Base-by-base conservation (phyloP, 1,139 yeast genomes). In the Blastobotrys capitulatus region DNA sequence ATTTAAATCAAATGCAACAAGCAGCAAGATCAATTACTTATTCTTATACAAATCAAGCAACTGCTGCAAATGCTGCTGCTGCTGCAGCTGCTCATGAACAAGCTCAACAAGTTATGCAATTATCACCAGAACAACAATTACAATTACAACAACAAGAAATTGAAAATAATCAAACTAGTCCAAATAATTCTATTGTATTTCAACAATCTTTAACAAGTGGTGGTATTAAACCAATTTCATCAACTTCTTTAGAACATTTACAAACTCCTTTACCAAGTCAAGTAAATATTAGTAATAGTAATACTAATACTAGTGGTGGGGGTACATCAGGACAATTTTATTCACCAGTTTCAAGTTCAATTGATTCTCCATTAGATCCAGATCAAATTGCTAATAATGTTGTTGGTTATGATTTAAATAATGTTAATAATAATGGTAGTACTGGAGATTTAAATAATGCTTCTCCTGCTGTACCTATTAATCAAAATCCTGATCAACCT, bases 1-100 rank as follows among this genome's bases (percentile, higher is more conserved):
- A 43, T 34, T 36, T 44, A 31, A 9, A 29, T 5, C 48, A 44
- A 32, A 39, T 44, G 31, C 42, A 44, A 20, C 22, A 35, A 19
- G 48, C 48, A n/a, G 48, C 48, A 9, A 27, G 48, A 18, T 38
- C 43, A n/a, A 44, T 44, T 12, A 38, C 37, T 32, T 27, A 44
- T 16, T 38, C 43, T 1, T 44, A 44, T 38, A 15, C 48, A 19
- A 29, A 43, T 15, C 48, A 44, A 22, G 38, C 38, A 9, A 29
- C 41, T 12, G 48, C 48, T 10, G 38, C 38, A 10, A 18, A 27
- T 12, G 48, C 48, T 6, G 39, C 43, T 7, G 48, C 48, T 13
- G 48, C 48, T 22, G 39, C 43, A 2, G 43, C 46, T 18, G 46
- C 46, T 6, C 20, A 26, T 18, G 46, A 26, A 20, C 40, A 37